Conservation (phyloP, 1,139 yeast species). For the Yamadazyma dushanensis region DNA sequence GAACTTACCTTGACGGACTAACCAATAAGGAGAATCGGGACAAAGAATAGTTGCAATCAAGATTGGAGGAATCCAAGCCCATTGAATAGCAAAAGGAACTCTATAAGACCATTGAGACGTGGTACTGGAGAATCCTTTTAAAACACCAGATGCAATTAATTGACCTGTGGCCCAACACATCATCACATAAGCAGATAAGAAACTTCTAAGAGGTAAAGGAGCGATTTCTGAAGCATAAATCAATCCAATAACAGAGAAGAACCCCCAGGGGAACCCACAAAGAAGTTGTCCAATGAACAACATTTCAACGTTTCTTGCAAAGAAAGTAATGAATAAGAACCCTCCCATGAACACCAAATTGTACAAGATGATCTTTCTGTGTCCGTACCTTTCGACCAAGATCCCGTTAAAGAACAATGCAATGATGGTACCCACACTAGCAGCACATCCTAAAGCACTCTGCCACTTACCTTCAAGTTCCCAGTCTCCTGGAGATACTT, state of each 20-base stretch:
- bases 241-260: constrained; percentile 24
- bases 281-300: constrained; percentile 21
- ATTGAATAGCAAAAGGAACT: constrained; percentile 26
- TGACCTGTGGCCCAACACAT: constrained; percentile 2
- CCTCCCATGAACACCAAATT: constrained; percentile 18
- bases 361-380: constrained; percentile 19
- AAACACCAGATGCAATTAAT: too few relatives aligned
- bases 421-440: constrained; percentile 20
- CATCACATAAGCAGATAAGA: constrained; percentile 5
- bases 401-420: constrained; percentile 22
- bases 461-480: constrained; percentile 24
- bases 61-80: constrained; percentile 24
- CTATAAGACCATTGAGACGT: constrained; percentile 21
- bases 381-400: constrained; percentile 22
- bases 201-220: constrained; percentile 13
- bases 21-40: constrained; percentile 12
- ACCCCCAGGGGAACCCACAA: constrained; percentile 26
- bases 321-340: constrained; percentile 20
- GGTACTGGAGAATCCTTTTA: constrained; percentile 17
- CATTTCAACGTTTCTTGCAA: constrained; percentile 18
- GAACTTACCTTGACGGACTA: constrained; percentile 20
- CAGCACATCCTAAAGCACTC: constrained; percentile 19
- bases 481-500: constrained; percentile 18
- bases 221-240: constrained; percentile 23
- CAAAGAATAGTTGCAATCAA: constrained; percentile 19